phyloP scores from a whole-genome alignment of 208 protist genomes.

The Leishmania tropica region DNA sequence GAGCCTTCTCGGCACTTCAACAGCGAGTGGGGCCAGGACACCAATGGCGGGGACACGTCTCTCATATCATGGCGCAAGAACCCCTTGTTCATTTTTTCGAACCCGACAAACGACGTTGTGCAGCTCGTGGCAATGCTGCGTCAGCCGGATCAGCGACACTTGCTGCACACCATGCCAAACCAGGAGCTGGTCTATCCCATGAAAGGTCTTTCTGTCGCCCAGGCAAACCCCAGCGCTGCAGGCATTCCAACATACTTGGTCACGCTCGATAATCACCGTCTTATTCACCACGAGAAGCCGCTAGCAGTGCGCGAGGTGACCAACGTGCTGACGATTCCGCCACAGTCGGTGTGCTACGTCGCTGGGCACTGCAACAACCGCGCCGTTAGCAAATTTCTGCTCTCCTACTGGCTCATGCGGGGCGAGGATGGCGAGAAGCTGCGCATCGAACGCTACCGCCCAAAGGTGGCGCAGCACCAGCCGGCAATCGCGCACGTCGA shows the following conservation, averaged over 20 bases:
- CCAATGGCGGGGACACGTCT: conserved; percentile 57
- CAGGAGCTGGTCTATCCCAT: conserved; percentile 40
- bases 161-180: conserved; percentile 41
- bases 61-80: conserved; percentile 63
- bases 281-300: conserved; percentile 47
- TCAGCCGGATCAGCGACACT: conserved; percentile 58
- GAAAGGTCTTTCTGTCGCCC: conserved; percentile 43
- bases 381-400: conserved; percentile 55
- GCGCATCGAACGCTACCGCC: conserved; percentile 33
- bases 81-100: conserved; percentile 51
- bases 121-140: conserved; percentile 55
- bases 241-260: conserved; percentile 55
- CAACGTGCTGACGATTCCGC: conserved; percentile 50
- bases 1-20: conserved; percentile 56
- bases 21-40: conserved; percentile 54
- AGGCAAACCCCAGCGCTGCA: conserved; percentile 12
- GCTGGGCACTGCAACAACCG: conserved; percentile 45
- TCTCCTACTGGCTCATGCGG: conserved; percentile 62
- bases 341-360: conserved; percentile 60
- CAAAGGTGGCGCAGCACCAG: conserved; percentile 39
- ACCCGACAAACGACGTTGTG: conserved; percentile 31
- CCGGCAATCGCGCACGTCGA: conserved; percentile 47
- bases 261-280: conserved; percentile 62
- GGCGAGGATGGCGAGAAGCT: conserved; percentile 23
- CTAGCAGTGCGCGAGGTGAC: conserved; percentile 42